Evolutionary conservation across 2,329 filamentous ascomycete species (phyloP).

Genomic region (Pseudocercospora pini-densiflorae): DNA sequence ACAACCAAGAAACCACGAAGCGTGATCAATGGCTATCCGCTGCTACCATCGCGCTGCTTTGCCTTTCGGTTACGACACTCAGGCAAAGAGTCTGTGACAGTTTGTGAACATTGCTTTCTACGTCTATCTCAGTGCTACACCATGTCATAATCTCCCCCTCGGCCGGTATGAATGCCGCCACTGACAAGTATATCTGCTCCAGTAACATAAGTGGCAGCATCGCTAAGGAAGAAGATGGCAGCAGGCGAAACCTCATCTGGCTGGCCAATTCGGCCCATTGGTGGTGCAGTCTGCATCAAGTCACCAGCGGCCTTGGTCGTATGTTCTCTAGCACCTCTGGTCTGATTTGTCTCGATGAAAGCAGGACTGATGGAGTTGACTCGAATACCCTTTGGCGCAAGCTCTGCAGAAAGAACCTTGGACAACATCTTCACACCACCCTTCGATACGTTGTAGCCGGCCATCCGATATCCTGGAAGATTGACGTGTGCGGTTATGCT

Average conservation of each 20-base stretch:
- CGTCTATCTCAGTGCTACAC: background rate
- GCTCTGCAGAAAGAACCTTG: slow-evolving; percentile 41
- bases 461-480: slow-evolving; percentile 39
- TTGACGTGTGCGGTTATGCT: slow-evolving; percentile 42
- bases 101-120: background rate
- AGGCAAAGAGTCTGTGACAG: background rate
- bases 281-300: slow-evolving; percentile 32
- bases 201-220: slow-evolving; percentile 50
- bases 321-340: slow-evolving; percentile 27
- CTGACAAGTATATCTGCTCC: slow-evolving; percentile 41
- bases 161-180: slow-evolving; percentile 35
- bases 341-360: slow-evolving; percentile 35
- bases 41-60: background rate
- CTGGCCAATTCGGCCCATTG: slow-evolving; percentile 29
- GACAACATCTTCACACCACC: slow-evolving; percentile 35
- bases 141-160: slow-evolving; percentile 30
- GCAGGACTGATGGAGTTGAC: slow-evolving; percentile 36
- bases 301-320: slow-evolving; percentile 29
- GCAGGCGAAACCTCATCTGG: slow-evolving; percentile 37
- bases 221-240: slow-evolving; percentile 48
- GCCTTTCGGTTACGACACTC: background rate
- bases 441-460: slow-evolving; percentile 41
- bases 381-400: slow-evolving; percentile 37
- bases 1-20: background rate
- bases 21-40: background rate